phyloP scores from a whole-genome alignment of 2,329 filamentous ascomycete species.

The Clonostachys byssicola region DNA sequence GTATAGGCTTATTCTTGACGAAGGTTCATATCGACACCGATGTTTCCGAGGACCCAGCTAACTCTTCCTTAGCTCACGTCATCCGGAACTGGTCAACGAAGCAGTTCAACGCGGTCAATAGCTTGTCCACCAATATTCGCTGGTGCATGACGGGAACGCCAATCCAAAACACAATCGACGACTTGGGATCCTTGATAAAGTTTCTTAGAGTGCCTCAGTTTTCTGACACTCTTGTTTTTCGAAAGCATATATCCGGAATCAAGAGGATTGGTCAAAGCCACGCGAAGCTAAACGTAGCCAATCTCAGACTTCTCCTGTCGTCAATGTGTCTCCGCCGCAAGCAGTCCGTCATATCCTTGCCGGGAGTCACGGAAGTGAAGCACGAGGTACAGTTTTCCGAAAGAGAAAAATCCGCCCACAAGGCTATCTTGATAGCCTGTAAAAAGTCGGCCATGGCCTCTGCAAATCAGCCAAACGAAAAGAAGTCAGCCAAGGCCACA shows the following conservation, averaged over 20 bases:
- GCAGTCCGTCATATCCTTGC: neutral
- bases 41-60: neutral
- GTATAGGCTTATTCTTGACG: slow-evolving; percentile 37
- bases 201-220: slow-evolving; percentile 7
- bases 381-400: neutral
- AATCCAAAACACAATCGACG: slow-evolving; percentile 47
- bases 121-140: slow-evolving; percentile 33
- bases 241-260: neutral
- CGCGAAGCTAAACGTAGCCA: neutral
- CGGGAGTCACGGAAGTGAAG: neutral
- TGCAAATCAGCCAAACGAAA: slow-evolving; percentile 1
- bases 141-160: slow-evolving; percentile 52
- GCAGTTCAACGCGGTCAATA: slow-evolving; percentile 32
- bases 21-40: slow-evolving; percentile 24
- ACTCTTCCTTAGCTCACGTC: slow-evolving; percentile 30
- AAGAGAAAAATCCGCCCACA: neutral
- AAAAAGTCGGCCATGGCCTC: slow-evolving; percentile 1
- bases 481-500: neutral
- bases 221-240: neutral
- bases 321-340: neutral
- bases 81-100: slow-evolving; percentile 36
- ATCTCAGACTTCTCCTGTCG: neutral
- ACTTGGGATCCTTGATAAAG: slow-evolving; percentile 23
- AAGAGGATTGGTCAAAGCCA: slow-evolving; percentile 1
- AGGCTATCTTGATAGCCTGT: neutral